Evolutionary conservation across 257 asterid genomes (phyloP).

Genomic region (Coffea canephora): DNA sequence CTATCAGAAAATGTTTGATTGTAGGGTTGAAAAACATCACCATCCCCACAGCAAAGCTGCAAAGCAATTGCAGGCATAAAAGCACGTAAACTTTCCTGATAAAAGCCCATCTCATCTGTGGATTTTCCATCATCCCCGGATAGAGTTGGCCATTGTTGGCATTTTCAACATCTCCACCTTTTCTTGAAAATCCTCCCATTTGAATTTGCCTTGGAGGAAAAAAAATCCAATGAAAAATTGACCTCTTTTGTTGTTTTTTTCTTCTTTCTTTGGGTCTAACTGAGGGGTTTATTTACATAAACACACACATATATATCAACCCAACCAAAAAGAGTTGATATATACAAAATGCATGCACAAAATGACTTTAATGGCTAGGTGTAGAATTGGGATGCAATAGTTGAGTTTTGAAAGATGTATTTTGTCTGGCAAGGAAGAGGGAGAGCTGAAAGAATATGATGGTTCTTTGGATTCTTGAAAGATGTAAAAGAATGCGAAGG

Average conservation of each 20-base stretch:
- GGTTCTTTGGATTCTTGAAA: not conserved
- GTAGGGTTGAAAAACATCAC: conserved; percentile 37
- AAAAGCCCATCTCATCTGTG: conserved; percentile 75
- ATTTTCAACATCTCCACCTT: conserved; percentile 47
- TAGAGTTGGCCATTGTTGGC: conserved; percentile 40
- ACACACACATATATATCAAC: not conserved
- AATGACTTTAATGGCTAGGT: not conserved
- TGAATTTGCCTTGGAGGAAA: not conserved
- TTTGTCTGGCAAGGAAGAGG: not conserved
- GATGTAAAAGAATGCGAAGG: not conserved
- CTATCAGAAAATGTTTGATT: conserved; percentile 5
- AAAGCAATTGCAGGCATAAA: conserved; percentile 55
- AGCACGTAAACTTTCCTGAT: conserved; percentile 68
- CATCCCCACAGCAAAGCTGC: conserved; percentile 59
- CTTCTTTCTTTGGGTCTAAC: not conserved
- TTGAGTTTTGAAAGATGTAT: not conserved
- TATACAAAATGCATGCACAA: not conserved
- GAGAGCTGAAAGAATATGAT: not conserved
- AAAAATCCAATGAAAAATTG: not conserved
- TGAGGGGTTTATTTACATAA: not conserved
- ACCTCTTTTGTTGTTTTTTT: not conserved
- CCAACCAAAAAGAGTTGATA: conserved; percentile 1
- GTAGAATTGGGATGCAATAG: not conserved
- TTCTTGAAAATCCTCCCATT: not conserved
- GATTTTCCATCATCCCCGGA: conserved; percentile 70